phyloP scores from a whole-genome alignment of 106 monocot genomes.

The Amphibolis antarctica region DNA sequence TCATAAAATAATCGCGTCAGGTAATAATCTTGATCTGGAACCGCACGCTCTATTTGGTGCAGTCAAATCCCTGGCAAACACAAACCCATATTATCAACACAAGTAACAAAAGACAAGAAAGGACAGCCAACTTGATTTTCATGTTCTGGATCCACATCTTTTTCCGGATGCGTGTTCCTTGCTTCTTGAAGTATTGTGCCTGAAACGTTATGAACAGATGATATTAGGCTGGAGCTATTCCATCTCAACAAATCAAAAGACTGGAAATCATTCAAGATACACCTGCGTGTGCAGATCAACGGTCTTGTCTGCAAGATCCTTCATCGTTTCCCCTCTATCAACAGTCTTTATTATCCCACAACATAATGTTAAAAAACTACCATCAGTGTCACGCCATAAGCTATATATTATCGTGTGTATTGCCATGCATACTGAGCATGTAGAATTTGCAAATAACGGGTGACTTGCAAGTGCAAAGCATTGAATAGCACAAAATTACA shows the following conservation, averaged over 20 bases:
- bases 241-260: background rate
- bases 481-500: no score
- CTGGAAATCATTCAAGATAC: background rate
- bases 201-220: constrained; percentile 13
- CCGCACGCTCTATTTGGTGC: constrained; percentile 42
- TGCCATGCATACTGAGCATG: background rate
- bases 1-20: background rate
- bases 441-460: background rate
- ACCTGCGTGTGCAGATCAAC: constrained; percentile 64
- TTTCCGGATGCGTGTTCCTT: constrained; percentile 53
- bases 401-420: background rate
- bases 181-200: constrained; percentile 94
- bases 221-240: background rate
- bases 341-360: constrained; percentile 27
- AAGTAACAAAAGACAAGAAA: constrained; percentile 54
- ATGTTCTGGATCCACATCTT: constrained; percentile 91
- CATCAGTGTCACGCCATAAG: background rate
- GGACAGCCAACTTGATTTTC: constrained; percentile 81
- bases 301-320: constrained; percentile 66
- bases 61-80: constrained; percentile 84
- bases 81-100: constrained; percentile 87
- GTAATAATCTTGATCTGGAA: background rate
- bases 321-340: constrained; percentile 72
- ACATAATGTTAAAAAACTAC: background rate
- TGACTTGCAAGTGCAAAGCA: no score